Evolutionary conservation across 2,329 filamentous ascomycete genomes (phyloP).

Genomic region (Sporothrix brunneoviolacea): DNA sequence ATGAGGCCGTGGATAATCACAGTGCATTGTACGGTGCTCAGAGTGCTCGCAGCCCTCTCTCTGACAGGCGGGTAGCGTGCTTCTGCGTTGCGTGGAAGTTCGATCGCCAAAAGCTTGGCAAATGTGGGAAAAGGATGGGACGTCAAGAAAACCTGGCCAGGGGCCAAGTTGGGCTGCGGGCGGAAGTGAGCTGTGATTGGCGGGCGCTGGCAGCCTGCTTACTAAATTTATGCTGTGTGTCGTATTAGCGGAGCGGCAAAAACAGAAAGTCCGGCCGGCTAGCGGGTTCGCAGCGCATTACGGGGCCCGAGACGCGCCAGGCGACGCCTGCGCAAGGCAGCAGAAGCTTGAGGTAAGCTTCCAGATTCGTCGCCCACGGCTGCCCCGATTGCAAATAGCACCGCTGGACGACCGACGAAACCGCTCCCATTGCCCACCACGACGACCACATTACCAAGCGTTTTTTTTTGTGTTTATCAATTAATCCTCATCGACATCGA

Average conservation of each 20-base stretch:
- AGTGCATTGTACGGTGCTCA: too few species aligned
- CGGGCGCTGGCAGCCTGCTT: background rate
- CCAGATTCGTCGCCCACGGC: slow-evolving; percentile 4
- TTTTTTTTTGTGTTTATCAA: too few species aligned
- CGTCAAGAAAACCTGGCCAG: background rate
- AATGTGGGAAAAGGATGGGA: slow-evolving; percentile 4
- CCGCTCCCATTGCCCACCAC: too few species aligned
- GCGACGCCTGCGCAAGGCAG: slow-evolving; percentile 25
- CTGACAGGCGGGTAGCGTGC: too few species aligned
- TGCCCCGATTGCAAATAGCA: too few species aligned
- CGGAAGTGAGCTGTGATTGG: background rate
- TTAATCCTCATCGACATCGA: too few species aligned
- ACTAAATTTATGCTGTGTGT: background rate
- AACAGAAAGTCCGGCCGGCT: background rate
- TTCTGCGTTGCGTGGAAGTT: too few species aligned
- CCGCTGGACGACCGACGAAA: too few species aligned
- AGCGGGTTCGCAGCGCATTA: too few species aligned
- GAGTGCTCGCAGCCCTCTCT: too few species aligned
- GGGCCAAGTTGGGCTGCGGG: background rate
- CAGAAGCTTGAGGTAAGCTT: slow-evolving; percentile 33
- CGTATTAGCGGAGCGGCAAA: background rate
- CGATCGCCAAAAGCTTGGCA: slow-evolving; percentile 4
- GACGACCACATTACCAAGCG: too few species aligned
- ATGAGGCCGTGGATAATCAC: too few species aligned
- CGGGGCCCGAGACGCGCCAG: background rate